A percentile compares a stretch with the other conserved stretches of the same genome.
Evolutionary conservation across 352 stramenopile genomes (phyloP).

Genomic region (Phytophthora sojae): DNA sequence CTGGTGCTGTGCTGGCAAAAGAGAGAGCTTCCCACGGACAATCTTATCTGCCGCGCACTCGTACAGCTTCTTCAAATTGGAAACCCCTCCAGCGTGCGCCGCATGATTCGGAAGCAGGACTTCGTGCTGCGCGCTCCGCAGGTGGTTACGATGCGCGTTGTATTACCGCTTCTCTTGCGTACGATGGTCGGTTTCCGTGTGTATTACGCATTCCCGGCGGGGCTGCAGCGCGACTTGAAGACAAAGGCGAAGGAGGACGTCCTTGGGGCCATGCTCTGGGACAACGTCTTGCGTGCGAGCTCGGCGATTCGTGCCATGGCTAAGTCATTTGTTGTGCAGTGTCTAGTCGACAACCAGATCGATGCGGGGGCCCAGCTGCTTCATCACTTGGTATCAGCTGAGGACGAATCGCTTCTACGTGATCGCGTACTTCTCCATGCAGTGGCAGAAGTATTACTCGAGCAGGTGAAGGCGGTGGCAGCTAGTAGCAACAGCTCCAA

Average conservation of each 20-base stretch:
- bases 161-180: slow-evolving; percentile 73
- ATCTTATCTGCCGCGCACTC: slow-evolving; percentile 76
- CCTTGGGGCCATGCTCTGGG: slow-evolving; percentile 59
- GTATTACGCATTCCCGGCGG: slow-evolving; percentile 48
- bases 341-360: slow-evolving; percentile 65
- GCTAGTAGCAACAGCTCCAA: slow-evolving; percentile 34
- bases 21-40: slow-evolving; percentile 83
- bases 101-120: slow-evolving; percentile 88
- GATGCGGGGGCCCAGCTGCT: slow-evolving; percentile 64
- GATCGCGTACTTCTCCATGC: slow-evolving; percentile 81
- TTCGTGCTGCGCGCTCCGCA: slow-evolving; percentile 81
- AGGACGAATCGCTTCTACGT: slow-evolving; percentile 71
- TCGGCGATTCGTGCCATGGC: slow-evolving; percentile 74
- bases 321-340: slow-evolving; percentile 77
- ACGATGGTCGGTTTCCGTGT: slow-evolving; percentile 63
- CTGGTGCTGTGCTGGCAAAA: slow-evolving; percentile 66
- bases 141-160: slow-evolving; percentile 84
- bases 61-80: slow-evolving; percentile 88
- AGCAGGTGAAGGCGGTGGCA: slow-evolving; percentile 52
- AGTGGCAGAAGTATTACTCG: slow-evolving; percentile 65
- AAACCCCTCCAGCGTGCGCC: slow-evolving; percentile 77
- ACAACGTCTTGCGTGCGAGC: slow-evolving; percentile 75
- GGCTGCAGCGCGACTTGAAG: slow-evolving; percentile 47
- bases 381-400: slow-evolving; percentile 61
- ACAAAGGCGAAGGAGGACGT: slow-evolving; percentile 59